Percentiles rank a stretch among this genome's conserved stretches.
Conservation (phyloP, 2,329 filamentous ascomycete genomes). For the Cercospora beticola region DNA sequence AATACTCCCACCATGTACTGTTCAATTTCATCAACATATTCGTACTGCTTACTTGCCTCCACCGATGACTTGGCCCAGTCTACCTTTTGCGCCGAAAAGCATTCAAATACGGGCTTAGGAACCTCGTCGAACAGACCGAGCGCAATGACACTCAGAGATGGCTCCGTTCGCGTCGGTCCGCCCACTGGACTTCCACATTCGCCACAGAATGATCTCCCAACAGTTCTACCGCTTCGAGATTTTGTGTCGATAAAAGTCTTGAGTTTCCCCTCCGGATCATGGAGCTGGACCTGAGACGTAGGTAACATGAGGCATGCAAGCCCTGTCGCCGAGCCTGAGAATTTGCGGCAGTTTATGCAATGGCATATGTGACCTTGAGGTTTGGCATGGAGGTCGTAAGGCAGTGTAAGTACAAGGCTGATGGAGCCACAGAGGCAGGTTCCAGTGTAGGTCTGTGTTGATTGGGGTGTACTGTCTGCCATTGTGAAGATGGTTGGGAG, state of each 20-base stretch:
- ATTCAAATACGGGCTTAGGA: constrained; percentile 23
- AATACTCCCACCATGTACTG: constrained; percentile 4
- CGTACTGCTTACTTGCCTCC: background rate
- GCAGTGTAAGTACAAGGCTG: constrained; percentile 19
- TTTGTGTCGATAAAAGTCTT: constrained; percentile 21
- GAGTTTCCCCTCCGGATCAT: constrained; percentile 18
- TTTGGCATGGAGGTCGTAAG: constrained; percentile 45
- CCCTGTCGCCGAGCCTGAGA: constrained; percentile 35
- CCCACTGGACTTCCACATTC: constrained; percentile 22
- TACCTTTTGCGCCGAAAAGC: constrained; percentile 3
- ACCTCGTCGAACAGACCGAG: constrained; percentile 23
- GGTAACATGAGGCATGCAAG: constrained; percentile 14
- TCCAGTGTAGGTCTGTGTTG: constrained; percentile 12
- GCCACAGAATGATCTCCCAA: constrained; percentile 23
- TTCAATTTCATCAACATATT: constrained; percentile 2
- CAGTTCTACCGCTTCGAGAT: constrained; percentile 19
- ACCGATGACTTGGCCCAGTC: background rate
- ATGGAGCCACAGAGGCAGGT: constrained; percentile 37
- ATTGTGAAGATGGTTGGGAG: background rate
- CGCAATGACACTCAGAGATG: constrained; percentile 17
- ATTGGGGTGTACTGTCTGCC: background rate
- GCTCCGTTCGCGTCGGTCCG: background rate
- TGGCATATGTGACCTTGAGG: constrained; percentile 48
- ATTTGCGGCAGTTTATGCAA: constrained; percentile 49
- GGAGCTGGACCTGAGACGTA: constrained; percentile 14